These are phyloP conservation scores for Chytriomyces hyalinus DNA, from an alignment of 192 early-diverging fungal species.

Conservation along the genomic window DNA sequence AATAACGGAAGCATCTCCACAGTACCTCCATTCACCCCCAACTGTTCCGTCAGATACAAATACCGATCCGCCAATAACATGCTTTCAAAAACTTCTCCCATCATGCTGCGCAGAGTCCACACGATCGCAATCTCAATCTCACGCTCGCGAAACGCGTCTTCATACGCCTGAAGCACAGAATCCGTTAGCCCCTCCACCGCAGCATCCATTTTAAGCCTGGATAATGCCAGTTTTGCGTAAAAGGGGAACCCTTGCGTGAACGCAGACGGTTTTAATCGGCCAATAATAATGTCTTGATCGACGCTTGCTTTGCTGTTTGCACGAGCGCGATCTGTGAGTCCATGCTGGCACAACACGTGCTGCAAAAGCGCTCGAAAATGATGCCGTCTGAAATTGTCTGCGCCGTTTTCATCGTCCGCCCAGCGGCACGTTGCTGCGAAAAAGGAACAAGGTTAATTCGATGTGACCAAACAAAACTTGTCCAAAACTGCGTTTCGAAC, in stretches of 20 bases:
- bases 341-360: slow-evolving; percentile 36
- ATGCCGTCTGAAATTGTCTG: slow-evolving; percentile 68
- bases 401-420: slow-evolving; percentile 42
- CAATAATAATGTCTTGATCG: slow-evolving; percentile 39
- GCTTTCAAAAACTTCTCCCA: slow-evolving; percentile 76
- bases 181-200: slow-evolving; percentile 16
- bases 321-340: slow-evolving; percentile 31
- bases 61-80: slow-evolving; percentile 81
- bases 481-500: no score
- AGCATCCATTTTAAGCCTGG: slow-evolving; percentile 48
- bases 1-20: slow-evolving; percentile 65
- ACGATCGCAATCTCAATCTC: slow-evolving; percentile 71
- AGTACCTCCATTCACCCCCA: not conserved
- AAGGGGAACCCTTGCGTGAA: slow-evolving; percentile 36
- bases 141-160: slow-evolving; percentile 34
- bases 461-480: no score
- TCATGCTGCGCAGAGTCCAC: slow-evolving; percentile 81
- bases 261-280: slow-evolving; percentile 32
- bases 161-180: slow-evolving; percentile 50
- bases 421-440: slow-evolving; percentile 70
- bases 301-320: slow-evolving; percentile 4
- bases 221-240: slow-evolving; percentile 61
- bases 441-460: no score
- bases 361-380: slow-evolving; percentile 80
- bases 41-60: slow-evolving; percentile 60